Percentiles rank a stretch among this genome's conserved stretches.
These are phyloP conservation scores for Eurotiales sp. DNA, from an alignment of 2,329 filamentous ascomycete genomes.

Conservation along the genomic window DNA sequence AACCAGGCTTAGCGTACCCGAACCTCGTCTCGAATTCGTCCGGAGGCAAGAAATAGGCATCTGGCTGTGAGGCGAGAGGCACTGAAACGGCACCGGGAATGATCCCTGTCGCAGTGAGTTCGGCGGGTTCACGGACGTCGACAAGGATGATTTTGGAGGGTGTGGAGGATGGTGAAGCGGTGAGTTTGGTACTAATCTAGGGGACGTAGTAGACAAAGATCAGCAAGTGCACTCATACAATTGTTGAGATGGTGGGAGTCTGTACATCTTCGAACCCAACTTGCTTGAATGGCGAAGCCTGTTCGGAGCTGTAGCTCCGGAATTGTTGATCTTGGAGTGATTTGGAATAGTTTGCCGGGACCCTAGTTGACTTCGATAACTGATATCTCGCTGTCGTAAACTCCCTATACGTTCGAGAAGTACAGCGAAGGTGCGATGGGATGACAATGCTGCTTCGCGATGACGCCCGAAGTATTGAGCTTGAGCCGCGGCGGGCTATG, in stretches of 20 bases:
- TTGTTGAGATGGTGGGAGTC: too few relatives aligned
- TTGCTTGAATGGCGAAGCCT: conserved; percentile 19
- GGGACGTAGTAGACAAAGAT: too few relatives aligned
- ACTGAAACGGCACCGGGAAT: conserved; percentile 84
- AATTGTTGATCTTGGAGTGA: not conserved
- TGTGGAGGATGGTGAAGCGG: conserved; percentile 28
- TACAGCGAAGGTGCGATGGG: not conserved
- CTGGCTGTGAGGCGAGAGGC: conserved; percentile 70
- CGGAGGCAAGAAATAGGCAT: conserved; percentile 69
- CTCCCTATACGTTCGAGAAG: not conserved
- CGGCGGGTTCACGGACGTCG: conserved; percentile 48
- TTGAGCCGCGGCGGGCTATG: conserved; percentile 10
- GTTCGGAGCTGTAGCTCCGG: conserved; percentile 7
- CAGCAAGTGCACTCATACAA: too few relatives aligned
- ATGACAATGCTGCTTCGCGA: conserved; percentile 3
- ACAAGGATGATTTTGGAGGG: conserved; percentile 33
- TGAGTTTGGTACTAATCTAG: conserved; percentile 30
- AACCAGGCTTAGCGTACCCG: conserved; percentile 67
- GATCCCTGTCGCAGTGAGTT: conserved; percentile 42
- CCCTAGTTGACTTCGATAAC: not conserved
- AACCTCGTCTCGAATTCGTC: conserved; percentile 82
- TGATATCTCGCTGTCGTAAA: not conserved
- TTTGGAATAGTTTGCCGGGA: not conserved
- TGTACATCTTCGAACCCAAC: conserved; percentile 37
- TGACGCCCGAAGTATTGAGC: not conserved